phyloP scores from a whole-genome alignment of 345 rosid species.

The Brassica napus region Da-Ae NC_063436.1:31375001-31375500 shows the following conservation, averaged over 20 bases:
- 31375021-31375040: neutral
- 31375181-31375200: constrained; percentile 61
- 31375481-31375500: neutral
- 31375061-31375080: neutral
- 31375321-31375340: constrained; percentile 72
- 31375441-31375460: neutral
- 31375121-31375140: constrained; percentile 47
- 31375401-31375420: constrained; percentile 82
- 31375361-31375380: constrained; percentile 91
- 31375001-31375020: neutral
- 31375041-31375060: neutral
- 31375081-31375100: constrained; percentile 13
- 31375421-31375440: constrained; percentile 55
- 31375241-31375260: constrained; percentile 72
- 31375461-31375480: neutral
- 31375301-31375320: constrained; percentile 94
- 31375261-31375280: constrained; percentile 79
- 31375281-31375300: constrained; percentile 63
- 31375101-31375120: constrained; percentile 80
- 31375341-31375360: constrained; percentile 83
- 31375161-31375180: constrained; percentile 58
- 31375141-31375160: constrained; percentile 63
- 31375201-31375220: constrained; percentile 75
- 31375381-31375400: constrained; percentile 89
- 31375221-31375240: constrained; percentile 74